A percentile compares a stretch with the other conserved stretches of the same genome.
phyloP scores from a whole-genome alignment of 306 rosid genomes.

The Hylodesmum podocarpum region DNA sequence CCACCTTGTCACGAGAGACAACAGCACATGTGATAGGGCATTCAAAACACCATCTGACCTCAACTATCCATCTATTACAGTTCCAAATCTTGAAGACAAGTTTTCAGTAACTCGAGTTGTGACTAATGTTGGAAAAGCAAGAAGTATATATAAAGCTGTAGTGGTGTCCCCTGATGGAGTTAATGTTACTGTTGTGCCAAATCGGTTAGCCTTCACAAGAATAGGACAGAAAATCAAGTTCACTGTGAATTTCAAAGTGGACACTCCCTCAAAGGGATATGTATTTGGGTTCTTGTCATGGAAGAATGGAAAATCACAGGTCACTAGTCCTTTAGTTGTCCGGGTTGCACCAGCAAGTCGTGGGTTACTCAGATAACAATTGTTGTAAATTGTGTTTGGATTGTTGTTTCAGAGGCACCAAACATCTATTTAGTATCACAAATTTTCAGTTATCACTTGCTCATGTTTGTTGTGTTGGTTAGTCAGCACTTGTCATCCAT shows the following conservation, averaged over 20 bases:
- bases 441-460: not conserved
- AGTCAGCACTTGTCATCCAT: not conserved
- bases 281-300: slow-evolving; percentile 69
- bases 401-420: no score
- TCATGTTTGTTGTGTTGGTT: not conserved
- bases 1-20: slow-evolving; percentile 63
- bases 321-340: slow-evolving; percentile 67
- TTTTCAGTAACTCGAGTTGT: slow-evolving; percentile 59
- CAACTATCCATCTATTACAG: slow-evolving; percentile 74
- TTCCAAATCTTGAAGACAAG: slow-evolving; percentile 59
- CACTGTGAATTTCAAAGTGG: slow-evolving; percentile 58
- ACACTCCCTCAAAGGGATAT: slow-evolving; percentile 59
- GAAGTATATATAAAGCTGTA: slow-evolving; percentile 48
- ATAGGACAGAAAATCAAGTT: slow-evolving; percentile 59
- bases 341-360: slow-evolving; percentile 41
- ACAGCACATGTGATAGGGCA: slow-evolving; percentile 57
- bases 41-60: slow-evolving; percentile 55
- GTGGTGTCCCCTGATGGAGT: slow-evolving; percentile 62
- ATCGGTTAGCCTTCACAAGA: slow-evolving; percentile 49
- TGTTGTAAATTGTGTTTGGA: slow-evolving; percentile 19
- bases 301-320: slow-evolving; percentile 49
- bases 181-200: slow-evolving; percentile 66
- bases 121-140: slow-evolving; percentile 69
- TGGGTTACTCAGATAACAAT: slow-evolving; percentile 52
- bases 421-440: slow-evolving; percentile 13